These are phyloP conservation scores for Populus nigra DNA, from an alignment of 345 rosid genomes.

Conservation along the genomic window DNA sequence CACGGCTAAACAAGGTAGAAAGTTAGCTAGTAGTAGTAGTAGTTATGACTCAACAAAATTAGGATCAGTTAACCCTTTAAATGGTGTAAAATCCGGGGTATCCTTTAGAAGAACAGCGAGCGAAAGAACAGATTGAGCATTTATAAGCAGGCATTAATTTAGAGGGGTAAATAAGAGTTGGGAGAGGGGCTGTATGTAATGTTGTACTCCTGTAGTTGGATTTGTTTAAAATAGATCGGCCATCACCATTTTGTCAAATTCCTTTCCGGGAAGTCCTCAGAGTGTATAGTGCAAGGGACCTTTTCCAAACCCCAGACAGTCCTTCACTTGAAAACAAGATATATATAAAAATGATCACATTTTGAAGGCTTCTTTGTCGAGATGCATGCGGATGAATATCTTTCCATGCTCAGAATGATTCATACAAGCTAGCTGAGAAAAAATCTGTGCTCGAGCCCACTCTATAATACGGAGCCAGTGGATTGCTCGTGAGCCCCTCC, in stretches of 20 bases:
- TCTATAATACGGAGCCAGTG: neutral
- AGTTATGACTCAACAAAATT: slow-evolving; percentile 32
- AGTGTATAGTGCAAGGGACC: slow-evolving; percentile 4
- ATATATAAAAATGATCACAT: neutral
- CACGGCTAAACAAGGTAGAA: slow-evolving; percentile 37
- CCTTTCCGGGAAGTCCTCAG: neutral
- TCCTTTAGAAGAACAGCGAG: slow-evolving; percentile 33
- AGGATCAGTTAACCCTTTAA: slow-evolving; percentile 32
- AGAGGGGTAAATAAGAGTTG: slow-evolving; percentile 34
- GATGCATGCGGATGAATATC: no score
- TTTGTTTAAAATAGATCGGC: slow-evolving; percentile 22
- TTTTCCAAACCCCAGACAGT: neutral
- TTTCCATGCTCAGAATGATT: no score
- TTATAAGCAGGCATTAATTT: slow-evolving; percentile 13
- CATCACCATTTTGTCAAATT: slow-evolving; percentile 26
- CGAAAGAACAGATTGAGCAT: slow-evolving; percentile 29
- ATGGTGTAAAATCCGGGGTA: slow-evolving; percentile 42
- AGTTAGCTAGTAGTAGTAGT: slow-evolving; percentile 29
- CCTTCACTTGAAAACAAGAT: neutral
- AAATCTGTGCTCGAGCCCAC: neutral
- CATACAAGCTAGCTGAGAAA: neutral
- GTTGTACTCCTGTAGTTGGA: slow-evolving; percentile 27
- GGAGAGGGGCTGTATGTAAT: slow-evolving; percentile 25
- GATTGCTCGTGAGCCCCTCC: neutral
- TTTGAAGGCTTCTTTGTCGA: neutral